A percentile compares a stretch with the other conserved stretches of the same genome.
Evolutionary conservation across 805 yeast genomes (phyloP).

Genomic region (Suhomyces emberorum): DNA sequence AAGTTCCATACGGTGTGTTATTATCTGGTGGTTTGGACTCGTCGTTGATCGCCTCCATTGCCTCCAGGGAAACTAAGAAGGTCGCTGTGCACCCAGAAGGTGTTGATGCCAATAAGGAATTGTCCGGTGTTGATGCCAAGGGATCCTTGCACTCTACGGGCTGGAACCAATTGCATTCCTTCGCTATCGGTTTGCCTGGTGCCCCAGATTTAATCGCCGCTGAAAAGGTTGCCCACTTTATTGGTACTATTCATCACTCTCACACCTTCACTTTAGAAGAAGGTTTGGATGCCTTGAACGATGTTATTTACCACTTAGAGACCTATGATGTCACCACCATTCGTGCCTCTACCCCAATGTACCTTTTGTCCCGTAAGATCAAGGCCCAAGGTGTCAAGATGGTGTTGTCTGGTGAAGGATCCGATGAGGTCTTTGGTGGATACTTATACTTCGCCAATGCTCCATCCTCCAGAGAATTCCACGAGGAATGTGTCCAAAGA

Average conservation of each 20-base stretch:
- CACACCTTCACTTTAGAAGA: constrained; percentile 96
- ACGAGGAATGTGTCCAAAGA: constrained; percentile 90
- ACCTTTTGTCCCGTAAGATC: constrained; percentile 89
- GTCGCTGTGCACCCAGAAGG: constrained; percentile 54
- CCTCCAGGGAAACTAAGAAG: constrained; percentile 90
- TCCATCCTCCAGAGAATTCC: constrained; percentile 91
- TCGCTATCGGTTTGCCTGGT: constrained; percentile 94
- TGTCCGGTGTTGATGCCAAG: constrained; percentile 88
- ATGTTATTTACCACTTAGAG: constrained; percentile 93
- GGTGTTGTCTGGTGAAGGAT: constrained; percentile 99
- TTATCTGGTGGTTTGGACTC: constrained; percentile 98
- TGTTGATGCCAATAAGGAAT: constrained; percentile 60
- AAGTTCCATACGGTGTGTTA: constrained; percentile 97
- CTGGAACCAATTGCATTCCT: constrained; percentile 85
- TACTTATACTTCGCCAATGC: constrained; percentile 97
- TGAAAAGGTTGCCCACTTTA: constrained; percentile 90
- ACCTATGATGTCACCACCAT: constrained; percentile 98
- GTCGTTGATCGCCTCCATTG: constrained; percentile 93
- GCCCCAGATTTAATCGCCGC: constrained; percentile 99
- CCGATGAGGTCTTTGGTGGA: constrained; percentile 99
- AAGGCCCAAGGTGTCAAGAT: constrained; percentile 99
- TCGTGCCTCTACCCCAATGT: constrained; percentile 99
- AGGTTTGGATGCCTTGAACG: constrained; percentile 92
- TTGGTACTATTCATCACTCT: constrained; percentile 96
- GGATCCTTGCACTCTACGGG: constrained; percentile 80